A percentile compares a stretch with the other conserved stretches of the same genome.
These are phyloP conservation scores for Colletotrichum sp. DNA, from an alignment of 2,329 filamentous ascomycete genomes.

Conservation along the genomic window DNA sequence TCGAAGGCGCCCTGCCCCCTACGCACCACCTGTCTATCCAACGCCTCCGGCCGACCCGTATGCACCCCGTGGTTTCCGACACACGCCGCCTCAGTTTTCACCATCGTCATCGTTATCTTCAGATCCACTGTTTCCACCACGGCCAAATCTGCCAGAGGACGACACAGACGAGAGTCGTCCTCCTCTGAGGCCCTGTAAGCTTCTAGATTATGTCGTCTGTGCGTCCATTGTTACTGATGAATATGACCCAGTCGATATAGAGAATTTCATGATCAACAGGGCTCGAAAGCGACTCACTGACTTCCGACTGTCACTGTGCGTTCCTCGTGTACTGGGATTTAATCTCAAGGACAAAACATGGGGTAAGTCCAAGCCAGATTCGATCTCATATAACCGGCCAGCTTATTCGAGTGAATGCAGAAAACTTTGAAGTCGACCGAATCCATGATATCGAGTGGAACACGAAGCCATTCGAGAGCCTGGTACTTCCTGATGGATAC, in stretches of 20 bases:
- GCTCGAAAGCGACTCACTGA: constrained; percentile 11
- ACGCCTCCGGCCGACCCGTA: background rate
- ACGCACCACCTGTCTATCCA: background rate
- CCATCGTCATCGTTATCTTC: background rate
- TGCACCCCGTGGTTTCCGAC: background rate
- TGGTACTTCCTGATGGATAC: constrained; percentile 52
- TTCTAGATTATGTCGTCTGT: background rate
- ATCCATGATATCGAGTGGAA: constrained; percentile 52
- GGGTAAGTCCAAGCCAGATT: constrained; percentile 22
- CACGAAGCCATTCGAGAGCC: constrained; percentile 48
- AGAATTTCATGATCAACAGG: background rate
- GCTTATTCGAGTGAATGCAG: background rate
- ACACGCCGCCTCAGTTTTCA: background rate
- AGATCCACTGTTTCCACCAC: background rate
- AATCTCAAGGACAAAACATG: constrained; percentile 49
- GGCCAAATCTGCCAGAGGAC: background rate
- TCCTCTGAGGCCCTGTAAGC: background rate
- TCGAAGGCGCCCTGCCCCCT: background rate
- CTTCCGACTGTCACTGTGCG: constrained; percentile 18
- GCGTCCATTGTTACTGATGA: background rate
- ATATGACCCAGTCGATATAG: background rate
- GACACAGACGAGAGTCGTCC: background rate
- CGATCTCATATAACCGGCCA: background rate
- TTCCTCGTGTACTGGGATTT: constrained; percentile 44
- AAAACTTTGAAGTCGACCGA: constrained; percentile 47